A percentile compares a stretch with the other conserved stretches of the same genome.
Evolutionary conservation across 2,329 filamentous ascomycete genomes (phyloP).

Genomic region (Thielaviopsis punctulata): DNA sequence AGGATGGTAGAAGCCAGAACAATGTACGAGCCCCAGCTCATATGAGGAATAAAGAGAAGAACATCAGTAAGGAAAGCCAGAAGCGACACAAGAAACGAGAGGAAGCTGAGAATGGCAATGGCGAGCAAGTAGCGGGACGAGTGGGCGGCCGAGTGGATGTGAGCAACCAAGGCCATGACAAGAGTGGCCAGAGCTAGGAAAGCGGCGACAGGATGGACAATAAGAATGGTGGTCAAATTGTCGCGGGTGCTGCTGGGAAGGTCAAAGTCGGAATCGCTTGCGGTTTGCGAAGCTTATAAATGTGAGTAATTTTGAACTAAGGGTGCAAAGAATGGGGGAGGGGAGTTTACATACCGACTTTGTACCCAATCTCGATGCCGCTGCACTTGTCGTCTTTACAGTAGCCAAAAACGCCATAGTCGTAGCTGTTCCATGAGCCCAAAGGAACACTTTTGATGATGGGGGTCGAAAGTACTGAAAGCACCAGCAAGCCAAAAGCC

Average conservation of each 20-base stretch:
- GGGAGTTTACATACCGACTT: slow-evolving; percentile 43
- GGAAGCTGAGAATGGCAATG: slow-evolving; percentile 70
- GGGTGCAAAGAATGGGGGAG: slow-evolving; percentile 14
- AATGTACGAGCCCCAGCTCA: slow-evolving; percentile 88
- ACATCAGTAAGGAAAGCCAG: slow-evolving; percentile 88
- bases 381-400: slow-evolving; percentile 52
- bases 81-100: slow-evolving; percentile 68
- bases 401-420: slow-evolving; percentile 86
- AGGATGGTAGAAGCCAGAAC: slow-evolving; percentile 79
- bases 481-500: slow-evolving; percentile 69
- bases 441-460: slow-evolving; percentile 75
- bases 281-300: slow-evolving; percentile 13
- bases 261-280: slow-evolving; percentile 32
- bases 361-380: slow-evolving; percentile 67
- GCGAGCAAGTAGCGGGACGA: slow-evolving; percentile 75
- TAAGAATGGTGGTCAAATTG: slow-evolving; percentile 70
- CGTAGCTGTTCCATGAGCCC: slow-evolving; percentile 55
- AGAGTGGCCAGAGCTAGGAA: slow-evolving; percentile 75
- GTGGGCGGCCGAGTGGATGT: slow-evolving; percentile 76
- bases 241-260: slow-evolving; percentile 34
- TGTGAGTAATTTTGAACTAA: slow-evolving; percentile 10
- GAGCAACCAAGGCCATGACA: slow-evolving; percentile 59
- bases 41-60: slow-evolving; percentile 80
- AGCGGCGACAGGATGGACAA: slow-evolving; percentile 83
- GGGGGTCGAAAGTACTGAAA: slow-evolving; percentile 82